phyloP scores from a whole-genome alignment of 2,329 filamentous ascomycete species.

The Akanthomyces uredinophilus region DNA sequence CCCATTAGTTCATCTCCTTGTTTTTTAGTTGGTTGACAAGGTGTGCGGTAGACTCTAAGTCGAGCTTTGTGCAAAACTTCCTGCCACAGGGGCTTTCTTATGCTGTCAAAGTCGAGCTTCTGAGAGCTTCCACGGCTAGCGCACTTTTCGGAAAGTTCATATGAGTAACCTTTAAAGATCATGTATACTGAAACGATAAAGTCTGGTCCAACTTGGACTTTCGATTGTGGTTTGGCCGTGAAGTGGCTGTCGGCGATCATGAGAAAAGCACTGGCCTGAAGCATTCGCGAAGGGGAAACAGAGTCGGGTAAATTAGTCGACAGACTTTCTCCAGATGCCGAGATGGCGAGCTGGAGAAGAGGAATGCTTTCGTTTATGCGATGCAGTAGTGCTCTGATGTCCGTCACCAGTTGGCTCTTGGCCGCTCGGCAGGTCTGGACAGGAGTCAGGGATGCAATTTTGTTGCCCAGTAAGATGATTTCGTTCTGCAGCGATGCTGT shows the following conservation, averaged over 20 bases:
- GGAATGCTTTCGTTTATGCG: slow-evolving; percentile 90
- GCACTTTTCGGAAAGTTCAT: slow-evolving; percentile 15
- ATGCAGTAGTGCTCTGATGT: slow-evolving; percentile 68
- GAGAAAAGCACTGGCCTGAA: slow-evolving; percentile 89
- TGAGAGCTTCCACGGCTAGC: neutral
- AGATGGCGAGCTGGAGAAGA: slow-evolving; percentile 87
- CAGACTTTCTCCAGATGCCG: slow-evolving; percentile 83
- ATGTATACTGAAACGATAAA: slow-evolving; percentile 91
- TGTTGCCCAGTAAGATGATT: slow-evolving; percentile 72
- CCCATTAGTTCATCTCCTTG: neutral
- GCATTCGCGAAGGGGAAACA: slow-evolving; percentile 81
- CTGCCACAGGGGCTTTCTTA: slow-evolving; percentile 76
- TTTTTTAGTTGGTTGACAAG: slow-evolving; percentile 23
- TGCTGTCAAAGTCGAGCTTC: slow-evolving; percentile 24
- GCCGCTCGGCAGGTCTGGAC: slow-evolving; percentile 45
- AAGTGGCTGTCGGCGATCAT: slow-evolving; percentile 84
- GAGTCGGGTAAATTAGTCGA: slow-evolving; percentile 73
- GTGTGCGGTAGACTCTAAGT: slow-evolving; percentile 71
- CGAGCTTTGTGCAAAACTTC: slow-evolving; percentile 92
- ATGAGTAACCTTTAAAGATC: slow-evolving; percentile 78
- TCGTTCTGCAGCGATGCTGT: slow-evolving; percentile 80
- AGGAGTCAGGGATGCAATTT: slow-evolving; percentile 64
- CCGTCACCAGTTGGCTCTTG: slow-evolving; percentile 44
- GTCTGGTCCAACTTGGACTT: slow-evolving; percentile 78
- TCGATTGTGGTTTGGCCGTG: slow-evolving; percentile 53